phyloP scores from a whole-genome alignment of 2,329 filamentous ascomycete genomes.

The Fusarium verrucosum region DNA sequence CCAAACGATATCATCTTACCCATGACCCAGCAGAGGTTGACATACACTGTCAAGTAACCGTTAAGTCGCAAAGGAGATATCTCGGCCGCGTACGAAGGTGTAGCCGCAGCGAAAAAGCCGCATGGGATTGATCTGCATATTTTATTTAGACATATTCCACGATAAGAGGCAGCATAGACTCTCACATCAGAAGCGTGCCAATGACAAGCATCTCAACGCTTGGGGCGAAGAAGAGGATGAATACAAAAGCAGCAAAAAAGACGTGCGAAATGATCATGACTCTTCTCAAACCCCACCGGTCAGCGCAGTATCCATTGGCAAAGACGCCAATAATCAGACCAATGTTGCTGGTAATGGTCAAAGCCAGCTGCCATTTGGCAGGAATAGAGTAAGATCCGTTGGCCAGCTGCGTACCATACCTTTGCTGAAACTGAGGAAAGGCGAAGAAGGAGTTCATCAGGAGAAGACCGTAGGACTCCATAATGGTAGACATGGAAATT shows the following conservation, averaged over 20 bases:
- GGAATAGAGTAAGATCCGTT: background rate
- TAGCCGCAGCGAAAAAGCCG: background rate
- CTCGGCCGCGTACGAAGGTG: background rate
- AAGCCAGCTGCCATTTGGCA: background rate
- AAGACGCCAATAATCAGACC: background rate
- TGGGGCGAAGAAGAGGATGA: background rate
- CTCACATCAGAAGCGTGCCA: background rate
- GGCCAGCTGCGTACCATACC: background rate
- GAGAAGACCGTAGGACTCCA: background rate
- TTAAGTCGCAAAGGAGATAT: background rate
- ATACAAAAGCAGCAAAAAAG: background rate
- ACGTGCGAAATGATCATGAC: background rate
- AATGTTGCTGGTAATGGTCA: background rate
- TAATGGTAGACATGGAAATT: background rate
- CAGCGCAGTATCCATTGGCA: background rate
- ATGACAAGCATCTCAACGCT: background rate
- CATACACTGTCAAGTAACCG: background rate
- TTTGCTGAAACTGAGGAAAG: background rate
- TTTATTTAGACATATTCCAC: background rate
- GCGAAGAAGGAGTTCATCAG: background rate
- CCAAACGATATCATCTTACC: background rate
- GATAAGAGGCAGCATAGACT: background rate
- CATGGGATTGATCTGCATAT: background rate
- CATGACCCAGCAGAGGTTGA: background rate
- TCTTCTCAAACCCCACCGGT: background rate